These are phyloP conservation scores for Comarum palustre DNA, from an alignment of 306 rosid genomes.

Conservation along the genomic window DNA sequence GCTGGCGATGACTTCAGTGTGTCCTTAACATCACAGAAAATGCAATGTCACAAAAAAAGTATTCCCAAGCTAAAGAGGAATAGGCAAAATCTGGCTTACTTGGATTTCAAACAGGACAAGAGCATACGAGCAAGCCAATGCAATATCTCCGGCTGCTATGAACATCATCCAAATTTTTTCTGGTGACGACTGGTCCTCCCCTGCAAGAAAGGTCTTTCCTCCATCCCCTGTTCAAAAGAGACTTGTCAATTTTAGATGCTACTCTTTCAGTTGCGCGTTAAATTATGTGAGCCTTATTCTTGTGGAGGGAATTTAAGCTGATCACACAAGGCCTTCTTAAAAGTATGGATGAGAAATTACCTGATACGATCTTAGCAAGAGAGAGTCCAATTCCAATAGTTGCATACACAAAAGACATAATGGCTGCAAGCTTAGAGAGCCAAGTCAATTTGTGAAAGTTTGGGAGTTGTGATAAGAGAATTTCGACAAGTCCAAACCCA, in stretches of 20 bases:
- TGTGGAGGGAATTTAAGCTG: background rate
- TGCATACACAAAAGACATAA: conserved; percentile 55
- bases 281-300: background rate
- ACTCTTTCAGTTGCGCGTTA: background rate
- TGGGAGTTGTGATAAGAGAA: conserved; percentile 52
- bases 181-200: conserved; percentile 26
- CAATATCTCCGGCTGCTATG: conserved; percentile 55
- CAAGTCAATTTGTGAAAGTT: conserved; percentile 47
- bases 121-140: conserved; percentile 45
- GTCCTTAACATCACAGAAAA: conserved; percentile 41
- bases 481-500: conserved; percentile 47
- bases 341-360: conserved; percentile 16
- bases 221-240: conserved; percentile 37
- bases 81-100: conserved; percentile 28
- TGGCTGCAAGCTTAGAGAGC: conserved; percentile 51
- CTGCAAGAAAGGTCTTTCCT: conserved; percentile 37
- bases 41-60: background rate
- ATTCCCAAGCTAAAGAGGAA: background rate
- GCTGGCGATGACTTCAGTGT: conserved; percentile 60
- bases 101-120: conserved; percentile 43
- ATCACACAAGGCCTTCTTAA: background rate
- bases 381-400: conserved; percentile 48
- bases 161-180: conserved; percentile 56
- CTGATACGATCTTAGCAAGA: conserved; percentile 34
- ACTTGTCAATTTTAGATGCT: background rate